Percentiles rank a stretch among this genome's conserved stretches.
Evolutionary conservation across 2,329 filamentous ascomycete genomes (phyloP).

Genomic region (Calonectria pseudoturangicola): DNA sequence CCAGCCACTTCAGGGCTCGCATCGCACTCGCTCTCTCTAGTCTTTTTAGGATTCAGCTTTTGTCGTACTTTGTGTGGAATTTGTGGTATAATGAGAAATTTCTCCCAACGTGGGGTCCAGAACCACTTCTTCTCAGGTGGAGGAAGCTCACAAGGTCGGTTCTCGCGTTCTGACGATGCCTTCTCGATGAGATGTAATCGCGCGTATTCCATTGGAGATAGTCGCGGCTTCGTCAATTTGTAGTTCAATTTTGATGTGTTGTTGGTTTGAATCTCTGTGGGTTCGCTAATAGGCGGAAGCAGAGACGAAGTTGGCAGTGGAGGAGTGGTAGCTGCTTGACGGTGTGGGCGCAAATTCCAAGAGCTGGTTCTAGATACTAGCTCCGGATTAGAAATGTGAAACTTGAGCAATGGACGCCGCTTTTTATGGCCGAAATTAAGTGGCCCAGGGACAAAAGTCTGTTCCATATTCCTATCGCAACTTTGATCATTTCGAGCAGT

Average conservation of each 20-base stretch:
- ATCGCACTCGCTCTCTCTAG: not conserved
- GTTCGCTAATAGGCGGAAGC: not conserved
- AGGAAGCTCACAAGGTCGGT: conserved; percentile 55
- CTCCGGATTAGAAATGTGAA: conserved; percentile 53
- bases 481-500: conserved; percentile 25
- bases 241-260: conserved; percentile 25
- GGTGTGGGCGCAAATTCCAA: conserved; percentile 20
- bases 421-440: conserved; percentile 38
- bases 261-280: conserved; percentile 28
- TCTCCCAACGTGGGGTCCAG: conserved; percentile 61
- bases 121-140: conserved; percentile 56
- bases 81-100: conserved; percentile 61
- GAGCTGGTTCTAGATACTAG: conserved; percentile 28
- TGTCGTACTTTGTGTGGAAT: conserved; percentile 56
- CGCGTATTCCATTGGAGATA: conserved; percentile 65
- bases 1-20: not conserved
- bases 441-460: conserved; percentile 14
- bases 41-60: conserved; percentile 17
- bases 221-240: conserved; percentile 53
- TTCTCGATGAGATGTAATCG: conserved; percentile 61
- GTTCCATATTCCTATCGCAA: conserved; percentile 20
- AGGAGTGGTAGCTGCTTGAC: not conserved
- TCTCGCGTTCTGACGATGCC: conserved; percentile 53
- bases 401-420: conserved; percentile 45
- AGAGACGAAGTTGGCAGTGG: conserved; percentile 2